phyloP scores from a whole-genome alignment of 805 yeast genomes.

The Starmerella gropengiesseri region DNA sequence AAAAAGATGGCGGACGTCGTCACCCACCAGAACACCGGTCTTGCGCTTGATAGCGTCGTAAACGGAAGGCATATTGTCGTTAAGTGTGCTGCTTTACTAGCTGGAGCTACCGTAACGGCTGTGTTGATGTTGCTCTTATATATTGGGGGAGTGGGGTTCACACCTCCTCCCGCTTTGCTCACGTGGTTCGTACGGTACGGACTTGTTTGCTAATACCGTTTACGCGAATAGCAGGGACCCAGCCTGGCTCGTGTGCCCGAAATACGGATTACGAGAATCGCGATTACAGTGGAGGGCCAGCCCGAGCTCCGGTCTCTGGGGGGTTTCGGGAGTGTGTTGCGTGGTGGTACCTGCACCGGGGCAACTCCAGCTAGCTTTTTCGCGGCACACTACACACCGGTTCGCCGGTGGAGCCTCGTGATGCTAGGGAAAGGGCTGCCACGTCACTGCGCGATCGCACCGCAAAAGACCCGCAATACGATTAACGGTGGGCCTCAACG shows the following conservation, averaged over 20 bases:
- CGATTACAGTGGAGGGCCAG: too few species aligned
- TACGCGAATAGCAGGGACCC: too few species aligned
- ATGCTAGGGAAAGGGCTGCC: neutral
- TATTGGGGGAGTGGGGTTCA: conserved; percentile 5
- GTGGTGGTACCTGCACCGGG: too few species aligned
- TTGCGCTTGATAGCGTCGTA: conserved; percentile 75
- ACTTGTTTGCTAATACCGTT: conserved; percentile 3
- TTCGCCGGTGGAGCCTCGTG: neutral
- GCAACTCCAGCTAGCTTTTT: too few species aligned
- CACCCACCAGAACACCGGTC: conserved; percentile 98
- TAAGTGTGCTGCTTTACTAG: neutral
- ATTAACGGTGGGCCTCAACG: neutral
- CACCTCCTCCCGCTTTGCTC: conserved; percentile 3
- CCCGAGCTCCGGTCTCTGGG: too few species aligned
- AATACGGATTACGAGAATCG: too few species aligned
- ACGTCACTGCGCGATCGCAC: conserved; percentile 9
- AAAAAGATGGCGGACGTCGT: conserved; percentile 71
- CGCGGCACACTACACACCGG: too few species aligned
- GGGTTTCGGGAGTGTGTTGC: too few species aligned
- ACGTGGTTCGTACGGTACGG: conserved; percentile 7
- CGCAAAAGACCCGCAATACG: conserved; percentile 5
- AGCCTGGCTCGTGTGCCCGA: too few species aligned
- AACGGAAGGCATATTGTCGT: conserved; percentile 30
- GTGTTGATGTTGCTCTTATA: conserved; percentile 8
- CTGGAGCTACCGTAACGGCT: neutral